Percentiles rank a stretch among this genome's conserved stretches.
Evolutionary conservation across 495 filamentous ascomycete genomes (phyloP).

Genomic region (Aspergillus cristatus): DNA sequence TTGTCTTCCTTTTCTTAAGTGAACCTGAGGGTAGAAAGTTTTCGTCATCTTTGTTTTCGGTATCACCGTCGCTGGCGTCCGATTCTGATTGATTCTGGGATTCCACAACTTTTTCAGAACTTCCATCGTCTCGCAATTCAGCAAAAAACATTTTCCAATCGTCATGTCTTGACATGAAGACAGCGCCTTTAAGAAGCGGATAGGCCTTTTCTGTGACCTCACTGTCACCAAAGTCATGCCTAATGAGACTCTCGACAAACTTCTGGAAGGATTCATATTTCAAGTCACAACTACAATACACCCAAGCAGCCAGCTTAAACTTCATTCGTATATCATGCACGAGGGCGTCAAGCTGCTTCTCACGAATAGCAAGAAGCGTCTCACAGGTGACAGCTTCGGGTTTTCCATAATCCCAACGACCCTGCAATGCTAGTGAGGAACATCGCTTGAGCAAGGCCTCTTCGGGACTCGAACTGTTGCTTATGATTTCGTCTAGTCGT

Average conservation of each 20-base stretch:
- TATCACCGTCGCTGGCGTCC: no score
- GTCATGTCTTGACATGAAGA: constrained; percentile 1
- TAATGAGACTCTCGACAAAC: constrained; percentile 13
- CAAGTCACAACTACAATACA: constrained; percentile 13
- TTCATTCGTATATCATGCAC: constrained; percentile 16
- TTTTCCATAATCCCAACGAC: constrained; percentile 5
- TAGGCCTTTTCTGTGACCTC: constrained; percentile 9
- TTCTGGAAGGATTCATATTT: constrained; percentile 13
- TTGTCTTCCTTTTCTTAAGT: no score
- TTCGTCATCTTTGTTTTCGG: no score
- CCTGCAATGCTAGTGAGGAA: constrained; percentile 19
- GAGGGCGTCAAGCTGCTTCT: constrained; percentile 21
- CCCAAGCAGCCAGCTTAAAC: constrained; percentile 26
- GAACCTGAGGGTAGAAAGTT: no score
- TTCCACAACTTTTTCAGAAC: no score
- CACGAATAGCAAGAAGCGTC: constrained; percentile 13
- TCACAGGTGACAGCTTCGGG: constrained; percentile 11
- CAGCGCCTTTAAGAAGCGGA: constrained; percentile 9
- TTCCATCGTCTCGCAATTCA: constrained; percentile 4
- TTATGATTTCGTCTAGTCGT: constrained; percentile 34
- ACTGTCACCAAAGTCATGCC: constrained; percentile 19
- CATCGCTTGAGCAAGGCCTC: constrained; percentile 43
- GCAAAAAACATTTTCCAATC: constrained; percentile 20
- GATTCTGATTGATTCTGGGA: no score
- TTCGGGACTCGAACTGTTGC: constrained; percentile 26